Conservation (phyloP, 169 alveolate genomes). For the Cyclospora cayetanensis region DNA sequence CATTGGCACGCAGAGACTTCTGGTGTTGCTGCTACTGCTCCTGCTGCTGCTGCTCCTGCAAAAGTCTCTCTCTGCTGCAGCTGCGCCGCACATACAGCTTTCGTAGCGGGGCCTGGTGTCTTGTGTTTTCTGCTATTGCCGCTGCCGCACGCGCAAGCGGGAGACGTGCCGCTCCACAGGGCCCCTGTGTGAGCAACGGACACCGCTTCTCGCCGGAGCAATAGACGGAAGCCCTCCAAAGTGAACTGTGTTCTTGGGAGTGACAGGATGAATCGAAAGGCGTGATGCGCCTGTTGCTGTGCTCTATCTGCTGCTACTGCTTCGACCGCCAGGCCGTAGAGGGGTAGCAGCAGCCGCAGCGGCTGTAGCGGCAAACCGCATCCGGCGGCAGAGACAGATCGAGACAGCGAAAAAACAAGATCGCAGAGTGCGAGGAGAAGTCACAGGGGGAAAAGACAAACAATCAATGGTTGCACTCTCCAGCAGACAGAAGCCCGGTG, state of each 20-base stretch:
- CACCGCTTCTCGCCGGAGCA: background rate
- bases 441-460: background rate
- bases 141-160: background rate
- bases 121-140: background rate
- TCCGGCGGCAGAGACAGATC: background rate
- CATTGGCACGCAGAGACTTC: too few relatives aligned
- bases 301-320: conserved; percentile 6
- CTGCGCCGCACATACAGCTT: background rate
- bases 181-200: background rate
- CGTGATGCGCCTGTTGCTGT: background rate
- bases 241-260: too few relatives aligned
- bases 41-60: conserved; percentile 12
- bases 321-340: background rate
- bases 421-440: background rate
- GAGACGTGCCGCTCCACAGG: too few relatives aligned
- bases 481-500: background rate
- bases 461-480: background rate
- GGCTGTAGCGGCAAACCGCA: background rate
- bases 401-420: background rate
- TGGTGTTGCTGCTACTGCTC: background rate
- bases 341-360: background rate
- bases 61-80: background rate
- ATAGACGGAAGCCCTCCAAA: background rate
- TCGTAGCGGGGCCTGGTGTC: background rate
- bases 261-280: background rate